Percentiles rank a stretch among this genome's conserved stretches.
Evolutionary conservation across 2,329 filamentous ascomycete species (phyloP).

Genomic region (Colletotrichum camelliae): DNA sequence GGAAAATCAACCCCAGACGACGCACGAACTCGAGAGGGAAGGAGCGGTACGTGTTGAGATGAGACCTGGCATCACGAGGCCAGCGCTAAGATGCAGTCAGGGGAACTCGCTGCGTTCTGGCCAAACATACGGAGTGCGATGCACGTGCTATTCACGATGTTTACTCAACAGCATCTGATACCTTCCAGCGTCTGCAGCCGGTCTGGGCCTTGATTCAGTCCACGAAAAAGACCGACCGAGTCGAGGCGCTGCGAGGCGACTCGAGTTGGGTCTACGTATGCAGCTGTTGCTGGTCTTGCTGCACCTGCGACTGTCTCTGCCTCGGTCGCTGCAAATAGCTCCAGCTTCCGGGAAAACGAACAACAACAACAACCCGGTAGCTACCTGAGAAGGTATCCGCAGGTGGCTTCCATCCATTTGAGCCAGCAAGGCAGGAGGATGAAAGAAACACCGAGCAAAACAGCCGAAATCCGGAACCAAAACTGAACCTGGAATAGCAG

Average conservation of each 20-base stretch:
- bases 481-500: background rate
- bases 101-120: background rate
- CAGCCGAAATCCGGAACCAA: background rate
- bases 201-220: background rate
- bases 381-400: too few relatives aligned
- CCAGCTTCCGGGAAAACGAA: background rate
- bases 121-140: background rate
- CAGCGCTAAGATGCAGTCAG: background rate
- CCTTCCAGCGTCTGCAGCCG: background rate
- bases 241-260: background rate
- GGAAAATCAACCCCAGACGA: slow-evolving; percentile 7
- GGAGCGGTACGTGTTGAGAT: background rate
- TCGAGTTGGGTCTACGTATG: background rate
- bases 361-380: background rate
- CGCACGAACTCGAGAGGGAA: slow-evolving; percentile 14
- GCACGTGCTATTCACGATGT: background rate
- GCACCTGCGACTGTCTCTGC: background rate
- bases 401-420: background rate
- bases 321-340: background rate
- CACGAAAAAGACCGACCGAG: background rate
- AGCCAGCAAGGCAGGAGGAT: background rate
- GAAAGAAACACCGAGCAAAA: background rate
- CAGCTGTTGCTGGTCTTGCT: background rate
- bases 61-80: background rate
- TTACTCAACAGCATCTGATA: background rate